Conservation (phyloP, 2,329 filamentous ascomycete genomes). For the Epichloe gansuensis region DNA sequence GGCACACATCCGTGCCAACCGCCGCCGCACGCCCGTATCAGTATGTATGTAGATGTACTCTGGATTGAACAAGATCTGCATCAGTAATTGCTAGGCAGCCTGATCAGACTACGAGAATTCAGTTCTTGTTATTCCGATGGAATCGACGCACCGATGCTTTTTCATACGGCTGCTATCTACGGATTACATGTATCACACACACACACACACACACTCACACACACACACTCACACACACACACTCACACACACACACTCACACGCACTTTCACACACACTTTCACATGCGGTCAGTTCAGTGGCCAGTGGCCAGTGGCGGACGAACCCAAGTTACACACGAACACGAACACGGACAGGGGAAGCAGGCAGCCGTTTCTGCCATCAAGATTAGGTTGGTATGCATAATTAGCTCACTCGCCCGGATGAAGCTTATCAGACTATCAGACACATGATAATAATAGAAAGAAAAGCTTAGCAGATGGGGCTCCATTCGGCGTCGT, state of each 20-base stretch:
- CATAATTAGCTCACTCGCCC: background rate
- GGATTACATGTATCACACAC: background rate
- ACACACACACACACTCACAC: background rate
- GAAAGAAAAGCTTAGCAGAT: too few relatives aligned
- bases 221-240: background rate
- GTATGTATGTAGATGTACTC: background rate
- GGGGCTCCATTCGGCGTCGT: too few relatives aligned
- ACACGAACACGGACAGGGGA: too few relatives aligned
- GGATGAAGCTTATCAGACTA: background rate
- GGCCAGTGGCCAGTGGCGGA: background rate
- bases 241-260: background rate
- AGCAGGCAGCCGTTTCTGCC: too few relatives aligned
- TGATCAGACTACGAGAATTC: background rate
- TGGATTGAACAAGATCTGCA: too few relatives aligned
- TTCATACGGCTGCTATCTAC: too few relatives aligned
- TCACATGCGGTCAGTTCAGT: background rate
- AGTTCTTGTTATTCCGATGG: background rate
- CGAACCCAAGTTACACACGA: background rate
- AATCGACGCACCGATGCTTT: too few relatives aligned
- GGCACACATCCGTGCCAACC: slow-evolving; percentile 3
- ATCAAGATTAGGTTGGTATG: too few relatives aligned
- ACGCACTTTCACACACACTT: background rate
- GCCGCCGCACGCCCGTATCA: slow-evolving; percentile 5
- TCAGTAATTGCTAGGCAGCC: too few relatives aligned
- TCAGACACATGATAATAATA: too few relatives aligned